phyloP scores from a whole-genome alignment of 2,329 filamentous ascomycete genomes.

The Ceratocystis colombiana region DNA sequence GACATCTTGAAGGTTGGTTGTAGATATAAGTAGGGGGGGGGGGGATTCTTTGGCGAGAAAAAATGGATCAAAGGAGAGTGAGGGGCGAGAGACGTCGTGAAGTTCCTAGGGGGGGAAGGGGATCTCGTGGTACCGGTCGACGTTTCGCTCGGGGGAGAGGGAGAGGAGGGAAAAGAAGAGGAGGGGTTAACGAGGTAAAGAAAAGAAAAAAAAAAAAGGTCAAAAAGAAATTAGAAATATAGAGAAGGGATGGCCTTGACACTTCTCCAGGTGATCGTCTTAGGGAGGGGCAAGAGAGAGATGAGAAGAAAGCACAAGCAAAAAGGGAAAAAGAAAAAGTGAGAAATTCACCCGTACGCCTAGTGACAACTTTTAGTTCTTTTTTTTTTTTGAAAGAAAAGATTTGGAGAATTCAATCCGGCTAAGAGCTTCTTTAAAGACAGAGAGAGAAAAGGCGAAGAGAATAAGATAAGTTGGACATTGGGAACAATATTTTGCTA shows the following conservation, averaged over 20 bases:
- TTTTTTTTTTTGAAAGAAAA: constrained; percentile 18
- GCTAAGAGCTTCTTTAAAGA: neutral
- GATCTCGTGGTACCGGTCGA: constrained; percentile 1
- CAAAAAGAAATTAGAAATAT: constrained; percentile 17
- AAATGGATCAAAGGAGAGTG: neutral
- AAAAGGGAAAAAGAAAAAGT: constrained; percentile 9
- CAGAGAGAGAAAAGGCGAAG: constrained; percentile 8
- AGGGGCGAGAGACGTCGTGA: neutral
- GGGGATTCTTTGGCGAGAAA: constrained; percentile 1
- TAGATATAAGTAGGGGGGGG: constrained; percentile 9
- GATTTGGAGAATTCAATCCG: constrained; percentile 8
- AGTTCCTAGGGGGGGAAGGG: neutral
- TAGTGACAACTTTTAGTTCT: constrained; percentile 19
- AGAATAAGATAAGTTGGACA: constrained; percentile 8
- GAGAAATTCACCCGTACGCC: constrained; percentile 21
- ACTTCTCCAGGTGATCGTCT: neutral
- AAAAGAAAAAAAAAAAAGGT: constrained; percentile 13
- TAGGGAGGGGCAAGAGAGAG: constrained; percentile 4
- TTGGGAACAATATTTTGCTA: constrained; percentile 18
- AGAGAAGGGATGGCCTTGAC: neutral
- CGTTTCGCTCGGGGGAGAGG: neutral
- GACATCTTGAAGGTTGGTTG: constrained; percentile 50
- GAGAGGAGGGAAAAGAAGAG: constrained; percentile 6
- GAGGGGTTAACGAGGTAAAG: neutral
- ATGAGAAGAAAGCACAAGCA: constrained; percentile 5